Base-by-base conservation (phyloP, 2,329 filamentous ascomycete species). In the Bertia moriformis region DNA sequence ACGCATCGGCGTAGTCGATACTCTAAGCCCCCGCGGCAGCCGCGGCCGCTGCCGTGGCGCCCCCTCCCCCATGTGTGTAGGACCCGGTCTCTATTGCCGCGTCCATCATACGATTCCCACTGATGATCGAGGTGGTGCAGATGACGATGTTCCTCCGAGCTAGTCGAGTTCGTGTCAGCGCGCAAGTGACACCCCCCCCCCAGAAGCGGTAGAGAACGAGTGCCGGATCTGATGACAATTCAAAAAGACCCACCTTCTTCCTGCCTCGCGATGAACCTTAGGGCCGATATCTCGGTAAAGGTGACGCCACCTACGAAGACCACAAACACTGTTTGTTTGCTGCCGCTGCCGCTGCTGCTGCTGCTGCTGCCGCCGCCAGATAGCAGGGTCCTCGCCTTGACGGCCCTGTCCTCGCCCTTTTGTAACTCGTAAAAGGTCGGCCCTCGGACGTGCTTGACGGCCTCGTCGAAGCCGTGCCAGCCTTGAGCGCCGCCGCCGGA, bases 271-370 rank as follows among this genome's bases (percentile, higher is more conserved):
- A 98, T 81, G 54, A 94, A 96, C 40, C 93, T 72, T 53, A 98
- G 56, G 15, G 93, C 91, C 30, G 93, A 87, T 55, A 98, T 89
- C 60, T 98, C 91, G 0, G 91, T 89, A 53, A 93, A 94, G 0
- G 87, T 95, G 40, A 98, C 83, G 2, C 91, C 93, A n/a, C 91
- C 91, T 14, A 98, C 65, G 59, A 96, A 96, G 48, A 96, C 93
- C n/a, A 98, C 79, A 52, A 95, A 84, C 1, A 93, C 81, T 0
- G 83, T 89, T 65, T 94, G 93, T 55, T 78, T 78, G 22, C 22
- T 27, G n/a, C n/a, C n/a, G n/a, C n/a, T n/a, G n/a, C n/a, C n/a
- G n/a, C n/a, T n/a, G n/a, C n/a, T n/a, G n/a, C n/a, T n/a, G n/a
- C n/a, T n/a, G 38, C 74, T 74, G n/a, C n/a, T n/a, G 14, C 73